A percentile compares a stretch with the other conserved stretches of the same genome.
Evolutionary conservation across 768 basidiomycete species (phyloP).

Genomic region (Ephemerocybe angulata): DNA sequence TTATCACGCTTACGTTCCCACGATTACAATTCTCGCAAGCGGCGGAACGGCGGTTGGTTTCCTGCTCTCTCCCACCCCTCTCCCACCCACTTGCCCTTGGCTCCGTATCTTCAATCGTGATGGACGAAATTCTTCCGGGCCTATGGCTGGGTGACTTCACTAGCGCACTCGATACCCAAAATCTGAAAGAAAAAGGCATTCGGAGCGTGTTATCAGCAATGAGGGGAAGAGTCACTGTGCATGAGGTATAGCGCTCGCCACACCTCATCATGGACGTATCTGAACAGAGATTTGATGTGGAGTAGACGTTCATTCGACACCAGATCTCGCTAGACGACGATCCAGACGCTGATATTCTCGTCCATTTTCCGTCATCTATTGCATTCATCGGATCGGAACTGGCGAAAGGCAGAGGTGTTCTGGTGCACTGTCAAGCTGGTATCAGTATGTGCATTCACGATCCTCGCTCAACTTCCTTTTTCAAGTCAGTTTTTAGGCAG

Average conservation of each 20-base stretch:
- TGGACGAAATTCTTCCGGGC: constrained; percentile 77
- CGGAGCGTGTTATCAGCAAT: constrained; percentile 71
- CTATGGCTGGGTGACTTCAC: constrained; percentile 84
- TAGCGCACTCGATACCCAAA: constrained; percentile 61
- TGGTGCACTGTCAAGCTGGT: constrained; percentile 91
- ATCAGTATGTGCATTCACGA: constrained; percentile 55
- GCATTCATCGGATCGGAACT: constrained; percentile 81
- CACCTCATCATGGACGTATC: too few relatives aligned
- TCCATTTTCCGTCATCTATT: constrained; percentile 74
- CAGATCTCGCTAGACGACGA: constrained; percentile 79
- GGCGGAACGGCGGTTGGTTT: neutral
- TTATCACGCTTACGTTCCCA: neutral
- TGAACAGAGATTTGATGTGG: too few relatives aligned
- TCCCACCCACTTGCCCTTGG: too few relatives aligned
- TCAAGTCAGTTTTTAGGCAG: constrained; percentile 48
- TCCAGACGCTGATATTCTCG: constrained; percentile 71
- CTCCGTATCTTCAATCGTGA: constrained; percentile 25
- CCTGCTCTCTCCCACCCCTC: neutral
- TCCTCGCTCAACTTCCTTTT: constrained; percentile 3
- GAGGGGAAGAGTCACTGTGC: constrained; percentile 62
- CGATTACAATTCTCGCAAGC: neutral
- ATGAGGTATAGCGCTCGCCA: too few relatives aligned
- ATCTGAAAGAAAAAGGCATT: constrained; percentile 66
- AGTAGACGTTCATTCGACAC: constrained; percentile 72
- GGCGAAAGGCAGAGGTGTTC: constrained; percentile 68